Conservation (phyloP, 108 stramenopile genomes). For the Ochromonas danica region DNA sequence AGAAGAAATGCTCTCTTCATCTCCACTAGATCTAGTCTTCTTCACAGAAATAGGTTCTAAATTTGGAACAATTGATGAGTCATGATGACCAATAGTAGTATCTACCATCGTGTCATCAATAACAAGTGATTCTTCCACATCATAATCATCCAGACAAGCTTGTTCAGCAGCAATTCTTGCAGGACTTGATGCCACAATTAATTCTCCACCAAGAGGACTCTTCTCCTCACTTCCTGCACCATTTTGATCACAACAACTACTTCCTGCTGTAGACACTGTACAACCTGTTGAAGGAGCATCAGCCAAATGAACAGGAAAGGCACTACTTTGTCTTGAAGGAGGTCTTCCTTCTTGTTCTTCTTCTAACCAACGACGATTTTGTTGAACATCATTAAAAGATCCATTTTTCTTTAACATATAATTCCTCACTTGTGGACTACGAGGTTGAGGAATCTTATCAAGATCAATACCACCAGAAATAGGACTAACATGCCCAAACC, state of each 20-base stretch:
- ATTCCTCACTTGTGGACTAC: no score
- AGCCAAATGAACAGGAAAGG: slow-evolving; percentile 23
- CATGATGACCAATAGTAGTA: neutral
- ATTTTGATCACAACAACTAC: no score
- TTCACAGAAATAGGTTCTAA: neutral
- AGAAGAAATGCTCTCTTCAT: neutral
- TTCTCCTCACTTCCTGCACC: neutral
- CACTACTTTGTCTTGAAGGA: slow-evolving; percentile 24
- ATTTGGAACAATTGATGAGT: no score
- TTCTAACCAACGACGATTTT: neutral
- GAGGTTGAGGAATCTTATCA: no score
- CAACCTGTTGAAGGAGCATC: neutral
- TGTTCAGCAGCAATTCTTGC: no score
- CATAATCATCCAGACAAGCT: no score
- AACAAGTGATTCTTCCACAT: no score
- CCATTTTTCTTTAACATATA: neutral
- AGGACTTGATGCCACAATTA: neutral
- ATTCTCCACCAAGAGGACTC: neutral
- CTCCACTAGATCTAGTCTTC: neutral
- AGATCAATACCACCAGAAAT: neutral
- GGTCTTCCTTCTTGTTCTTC: slow-evolving; percentile 22
- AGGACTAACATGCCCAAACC: neutral
- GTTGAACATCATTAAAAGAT: neutral
- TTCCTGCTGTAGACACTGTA: no score
- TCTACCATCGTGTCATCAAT: neutral